A percentile compares a stretch with the other conserved stretches of the same genome.
phyloP scores from a whole-genome alignment of 495 filamentous ascomycete genomes.

The Pyrenula aspistea region DNA sequence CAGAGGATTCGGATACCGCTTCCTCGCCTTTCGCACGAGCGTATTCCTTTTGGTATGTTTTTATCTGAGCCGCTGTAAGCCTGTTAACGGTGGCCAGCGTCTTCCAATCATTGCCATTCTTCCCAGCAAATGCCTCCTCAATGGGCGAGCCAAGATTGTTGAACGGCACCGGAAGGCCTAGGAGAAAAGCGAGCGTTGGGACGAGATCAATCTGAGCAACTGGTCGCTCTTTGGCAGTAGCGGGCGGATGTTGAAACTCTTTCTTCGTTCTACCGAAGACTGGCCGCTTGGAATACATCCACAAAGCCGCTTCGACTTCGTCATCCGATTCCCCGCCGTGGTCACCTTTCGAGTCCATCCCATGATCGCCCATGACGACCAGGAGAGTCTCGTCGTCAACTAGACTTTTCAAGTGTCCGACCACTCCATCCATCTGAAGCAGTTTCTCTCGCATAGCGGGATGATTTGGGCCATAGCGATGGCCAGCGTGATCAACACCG shows the following conservation, averaged over 20 bases:
- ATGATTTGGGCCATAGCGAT: slow-evolving; percentile 91
- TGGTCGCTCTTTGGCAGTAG: slow-evolving; percentile 62
- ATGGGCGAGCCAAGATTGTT: slow-evolving; percentile 96
- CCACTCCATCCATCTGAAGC: slow-evolving; percentile 75
- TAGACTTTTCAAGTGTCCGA: slow-evolving; percentile 55
- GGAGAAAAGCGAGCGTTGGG: slow-evolving; percentile 72
- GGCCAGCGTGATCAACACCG: slow-evolving; percentile 93
- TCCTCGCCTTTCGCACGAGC: slow-evolving; percentile 48
- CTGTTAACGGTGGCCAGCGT: slow-evolving; percentile 66
- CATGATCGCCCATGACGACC: slow-evolving; percentile 96
- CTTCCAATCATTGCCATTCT: slow-evolving; percentile 51
- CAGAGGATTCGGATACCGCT: slow-evolving; percentile 32
- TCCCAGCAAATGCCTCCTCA: slow-evolving; percentile 78
- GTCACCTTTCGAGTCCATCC: slow-evolving; percentile 95
- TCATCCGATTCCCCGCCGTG: slow-evolving; percentile 95
- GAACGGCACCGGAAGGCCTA: slow-evolving; percentile 89
- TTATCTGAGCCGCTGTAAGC: slow-evolving; percentile 73
- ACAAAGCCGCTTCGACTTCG: slow-evolving; percentile 86
- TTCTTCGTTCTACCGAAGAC: slow-evolving; percentile 67
- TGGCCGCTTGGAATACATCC: slow-evolving; percentile 89
- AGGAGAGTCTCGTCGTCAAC: slow-evolving; percentile 80
- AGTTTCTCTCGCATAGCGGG: slow-evolving; percentile 83
- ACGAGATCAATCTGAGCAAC: slow-evolving; percentile 96
- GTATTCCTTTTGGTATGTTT: slow-evolving; percentile 70
- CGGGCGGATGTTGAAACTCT: slow-evolving; percentile 50